phyloP scores from a whole-genome alignment of 192 early-diverging fungal species.

The Haplosporangium gracile region DNA sequence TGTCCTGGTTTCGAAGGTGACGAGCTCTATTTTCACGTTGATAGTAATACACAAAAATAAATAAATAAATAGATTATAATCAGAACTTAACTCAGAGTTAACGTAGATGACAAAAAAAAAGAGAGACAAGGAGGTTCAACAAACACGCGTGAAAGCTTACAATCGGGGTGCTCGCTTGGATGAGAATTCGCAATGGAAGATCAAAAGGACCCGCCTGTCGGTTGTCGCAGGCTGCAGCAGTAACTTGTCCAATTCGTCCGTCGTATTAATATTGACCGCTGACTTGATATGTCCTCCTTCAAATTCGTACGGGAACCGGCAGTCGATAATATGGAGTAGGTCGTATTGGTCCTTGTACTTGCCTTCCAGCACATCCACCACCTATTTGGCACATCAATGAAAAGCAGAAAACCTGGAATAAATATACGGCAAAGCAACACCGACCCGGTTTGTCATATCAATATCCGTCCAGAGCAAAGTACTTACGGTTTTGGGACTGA shows the following conservation, averaged over 20 bases:
- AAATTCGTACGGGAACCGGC: slow-evolving; percentile 90
- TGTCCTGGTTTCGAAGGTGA: slow-evolving; percentile 80
- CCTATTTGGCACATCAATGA: slow-evolving; percentile 42
- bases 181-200: slow-evolving; percentile 93
- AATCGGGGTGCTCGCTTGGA: slow-evolving; percentile 84
- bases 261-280: slow-evolving; percentile 78
- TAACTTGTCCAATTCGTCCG: slow-evolving; percentile 68
- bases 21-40: slow-evolving; percentile 65
- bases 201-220: slow-evolving; percentile 67
- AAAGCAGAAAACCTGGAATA: not conserved
- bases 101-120: not conserved
- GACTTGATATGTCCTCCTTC: slow-evolving; percentile 85
- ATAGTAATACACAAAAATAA: not conserved
- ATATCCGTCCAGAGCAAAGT: not conserved
- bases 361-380: slow-evolving; percentile 77
- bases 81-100: not conserved
- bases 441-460: not conserved
- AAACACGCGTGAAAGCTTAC: slow-evolving; percentile 50
- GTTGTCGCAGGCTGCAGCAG: slow-evolving; percentile 64
- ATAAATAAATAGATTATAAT: not conserved
- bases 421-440: not conserved
- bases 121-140: not conserved
- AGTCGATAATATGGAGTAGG: slow-evolving; percentile 81
- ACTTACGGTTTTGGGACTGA: slow-evolving; percentile 67
- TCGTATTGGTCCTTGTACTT: slow-evolving; percentile 69